Percentiles rank a stretch among this genome's conserved stretches.
phyloP scores from a whole-genome alignment of 345 rosid species.

The Euclidium syriacum region DNA sequence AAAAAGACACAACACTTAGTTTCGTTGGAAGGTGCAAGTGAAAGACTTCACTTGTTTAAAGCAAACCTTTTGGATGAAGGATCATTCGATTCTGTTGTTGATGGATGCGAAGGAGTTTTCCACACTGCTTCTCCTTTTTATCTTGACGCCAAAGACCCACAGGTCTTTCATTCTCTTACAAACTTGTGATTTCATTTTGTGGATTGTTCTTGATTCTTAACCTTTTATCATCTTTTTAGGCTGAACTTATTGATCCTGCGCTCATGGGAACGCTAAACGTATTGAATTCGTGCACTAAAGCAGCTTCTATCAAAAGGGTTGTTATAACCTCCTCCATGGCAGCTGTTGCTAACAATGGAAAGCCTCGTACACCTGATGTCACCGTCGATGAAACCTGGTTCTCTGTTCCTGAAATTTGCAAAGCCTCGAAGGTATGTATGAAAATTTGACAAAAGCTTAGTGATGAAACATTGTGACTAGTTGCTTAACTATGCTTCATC shows the following conservation, averaged over 20 bases:
- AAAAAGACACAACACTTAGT: constrained; percentile 61
- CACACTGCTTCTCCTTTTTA: constrained; percentile 87
- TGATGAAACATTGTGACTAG: no score
- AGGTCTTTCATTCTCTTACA: constrained; percentile 42
- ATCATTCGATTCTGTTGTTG: constrained; percentile 59
- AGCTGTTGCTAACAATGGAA: constrained; percentile 52
- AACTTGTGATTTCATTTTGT: neutral
- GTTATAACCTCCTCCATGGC: constrained; percentile 79
- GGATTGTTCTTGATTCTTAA: neutral
- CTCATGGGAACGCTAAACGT: constrained; percentile 87
- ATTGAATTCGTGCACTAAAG: constrained; percentile 60
- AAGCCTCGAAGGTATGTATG: constrained; percentile 43
- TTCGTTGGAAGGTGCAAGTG: constrained; percentile 67
- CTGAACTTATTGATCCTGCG: constrained; percentile 81
- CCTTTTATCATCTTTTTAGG: constrained; percentile 35
- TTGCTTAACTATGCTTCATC: neutral
- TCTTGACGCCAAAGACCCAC: constrained; percentile 72
- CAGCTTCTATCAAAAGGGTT: constrained; percentile 63
- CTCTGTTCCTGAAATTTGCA: constrained; percentile 51
- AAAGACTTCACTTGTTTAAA: constrained; percentile 67
- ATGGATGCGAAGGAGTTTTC: constrained; percentile 77
- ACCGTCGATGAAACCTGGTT: constrained; percentile 83
- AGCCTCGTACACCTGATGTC: constrained; percentile 70
- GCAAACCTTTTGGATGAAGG: constrained; percentile 74
- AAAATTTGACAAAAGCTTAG: neutral